Evolutionary conservation across 306 rosid species (phyloP).

Genomic region (Carpinus fangiana): DNA sequence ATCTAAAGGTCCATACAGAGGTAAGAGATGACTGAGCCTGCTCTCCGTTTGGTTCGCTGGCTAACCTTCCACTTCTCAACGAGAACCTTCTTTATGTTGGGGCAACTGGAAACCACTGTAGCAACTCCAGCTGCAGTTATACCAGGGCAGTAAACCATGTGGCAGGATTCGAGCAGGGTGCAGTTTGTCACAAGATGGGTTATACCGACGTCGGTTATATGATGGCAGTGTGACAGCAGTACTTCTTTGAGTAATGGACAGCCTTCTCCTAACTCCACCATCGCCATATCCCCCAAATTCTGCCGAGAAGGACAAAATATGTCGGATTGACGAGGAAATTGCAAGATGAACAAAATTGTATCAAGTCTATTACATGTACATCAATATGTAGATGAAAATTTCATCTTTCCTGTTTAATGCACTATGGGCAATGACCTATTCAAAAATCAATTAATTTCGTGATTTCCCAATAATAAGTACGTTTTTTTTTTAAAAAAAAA

Average conservation of each 20-base stretch:
- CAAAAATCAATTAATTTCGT: neutral
- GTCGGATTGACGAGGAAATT: constrained; percentile 9
- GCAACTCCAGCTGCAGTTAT: constrained; percentile 84
- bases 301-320: constrained; percentile 30
- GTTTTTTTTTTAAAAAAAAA: too few species aligned
- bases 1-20: constrained; percentile 73
- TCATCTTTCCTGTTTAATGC: neutral
- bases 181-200: constrained; percentile 72
- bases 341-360: neutral
- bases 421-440: neutral
- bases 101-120: constrained; percentile 79
- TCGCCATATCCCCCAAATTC: constrained; percentile 85
- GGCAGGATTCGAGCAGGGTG: constrained; percentile 75
- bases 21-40: constrained; percentile 76
- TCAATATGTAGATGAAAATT: neutral
- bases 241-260: constrained; percentile 76
- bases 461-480: neutral
- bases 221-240: constrained; percentile 87
- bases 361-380: neutral
- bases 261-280: constrained; percentile 86
- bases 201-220: constrained; percentile 82
- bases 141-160: constrained; percentile 87
- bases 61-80: constrained; percentile 99
- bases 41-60: constrained; percentile 79
- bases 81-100: constrained; percentile 75